Conservation (phyloP, 768 basidiomycete species). For the Cystofilobasidium macerans region DNA sequence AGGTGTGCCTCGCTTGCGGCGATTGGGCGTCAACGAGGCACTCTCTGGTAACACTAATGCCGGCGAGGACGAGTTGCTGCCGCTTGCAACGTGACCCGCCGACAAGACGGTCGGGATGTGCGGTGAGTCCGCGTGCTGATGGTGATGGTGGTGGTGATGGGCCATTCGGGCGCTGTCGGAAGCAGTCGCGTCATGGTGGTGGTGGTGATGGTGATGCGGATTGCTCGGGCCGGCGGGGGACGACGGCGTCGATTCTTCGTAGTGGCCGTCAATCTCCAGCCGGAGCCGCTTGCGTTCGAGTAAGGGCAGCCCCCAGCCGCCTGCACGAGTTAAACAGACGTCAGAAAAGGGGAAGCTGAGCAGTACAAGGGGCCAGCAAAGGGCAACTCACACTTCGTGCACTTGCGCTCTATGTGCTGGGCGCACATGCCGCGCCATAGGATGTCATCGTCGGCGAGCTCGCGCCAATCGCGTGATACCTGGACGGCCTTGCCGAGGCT, state of each 20-base stretch:
- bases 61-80: neutral
- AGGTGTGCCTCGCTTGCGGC: neutral
- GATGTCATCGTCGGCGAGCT: slow-evolving; percentile 84
- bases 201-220: slow-evolving; percentile 9
- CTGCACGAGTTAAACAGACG: neutral
- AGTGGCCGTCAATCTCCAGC: slow-evolving; percentile 25
- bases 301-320: slow-evolving; percentile 87
- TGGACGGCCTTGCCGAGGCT: slow-evolving; percentile 90
- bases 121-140: neutral
- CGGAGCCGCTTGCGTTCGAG: slow-evolving; percentile 45
- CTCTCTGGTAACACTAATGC: slow-evolving; percentile 42
- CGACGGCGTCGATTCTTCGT: slow-evolving; percentile 9
- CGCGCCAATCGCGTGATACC: slow-evolving; percentile 71
- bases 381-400: slow-evolving; percentile 57
- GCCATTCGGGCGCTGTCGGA: too few relatives aligned
- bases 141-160: slow-evolving; percentile 11
- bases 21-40: neutral
- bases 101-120: slow-evolving; percentile 6
- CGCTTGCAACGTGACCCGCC: neutral
- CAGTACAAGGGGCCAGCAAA: neutral
- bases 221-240: neutral
- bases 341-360: neutral
- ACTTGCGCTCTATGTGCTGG: slow-evolving; percentile 95
- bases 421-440: slow-evolving; percentile 95
- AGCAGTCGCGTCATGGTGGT: neutral